Conservation (phyloP, 73 alveolate genomes). For the Tetrahymena thermophila region DNA sequence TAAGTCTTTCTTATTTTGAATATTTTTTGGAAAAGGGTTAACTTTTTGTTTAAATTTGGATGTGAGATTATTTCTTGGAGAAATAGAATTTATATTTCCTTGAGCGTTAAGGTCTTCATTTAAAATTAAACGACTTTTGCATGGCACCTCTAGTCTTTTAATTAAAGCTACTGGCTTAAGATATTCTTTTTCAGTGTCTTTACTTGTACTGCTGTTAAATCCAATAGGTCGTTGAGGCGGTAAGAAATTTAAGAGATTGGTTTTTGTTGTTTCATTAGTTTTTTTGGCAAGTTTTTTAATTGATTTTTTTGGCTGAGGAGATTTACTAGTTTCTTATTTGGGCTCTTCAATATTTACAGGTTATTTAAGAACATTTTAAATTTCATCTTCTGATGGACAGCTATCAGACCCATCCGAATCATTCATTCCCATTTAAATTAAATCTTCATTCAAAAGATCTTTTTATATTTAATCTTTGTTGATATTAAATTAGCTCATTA, state of each 20-base stretch:
- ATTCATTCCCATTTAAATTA: background rate
- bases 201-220: background rate
- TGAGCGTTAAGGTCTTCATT: background rate
- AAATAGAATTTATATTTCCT: background rate
- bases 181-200: background rate
- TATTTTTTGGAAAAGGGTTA: background rate
- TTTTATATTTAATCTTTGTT: background rate
- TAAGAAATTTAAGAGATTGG: background rate
- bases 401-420: background rate
- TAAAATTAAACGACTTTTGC: background rate
- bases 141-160: background rate
- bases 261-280: background rate
- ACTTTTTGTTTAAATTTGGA: background rate
- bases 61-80: background rate
- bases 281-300: background rate
- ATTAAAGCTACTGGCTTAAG: background rate
- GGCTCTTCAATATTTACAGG: background rate
- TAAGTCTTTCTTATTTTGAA: background rate
- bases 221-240: background rate
- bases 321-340: background rate
- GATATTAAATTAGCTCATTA: background rate
- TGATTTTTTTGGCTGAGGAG: background rate
- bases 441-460: background rate
- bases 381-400: background rate
- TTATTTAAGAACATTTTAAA: background rate